Evolutionary conservation across 257 asterid genomes (phyloP).

Genomic region (Przewalskia tangutica): DNA sequence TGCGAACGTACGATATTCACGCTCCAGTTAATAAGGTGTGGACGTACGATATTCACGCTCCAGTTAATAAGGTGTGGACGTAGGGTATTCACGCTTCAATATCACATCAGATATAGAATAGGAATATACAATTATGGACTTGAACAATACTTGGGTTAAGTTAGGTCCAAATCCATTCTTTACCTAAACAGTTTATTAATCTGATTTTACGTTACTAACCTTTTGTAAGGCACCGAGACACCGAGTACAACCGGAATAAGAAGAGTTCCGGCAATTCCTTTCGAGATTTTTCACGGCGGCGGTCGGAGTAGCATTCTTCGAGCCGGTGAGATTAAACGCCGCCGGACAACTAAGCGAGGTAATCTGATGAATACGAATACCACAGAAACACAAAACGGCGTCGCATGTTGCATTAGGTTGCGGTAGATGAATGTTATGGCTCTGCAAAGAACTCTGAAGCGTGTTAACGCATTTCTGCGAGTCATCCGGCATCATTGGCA

Average conservation of each 20-base stretch:
- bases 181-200: too few species aligned
- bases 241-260: slow-evolving; percentile 76
- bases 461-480: slow-evolving; percentile 87
- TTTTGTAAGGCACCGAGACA: slow-evolving; percentile 84
- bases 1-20: too few species aligned
- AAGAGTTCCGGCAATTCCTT: slow-evolving; percentile 60
- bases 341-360: slow-evolving; percentile 67
- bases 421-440: slow-evolving; percentile 58
- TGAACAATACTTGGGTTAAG: too few species aligned
- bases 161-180: too few species aligned
- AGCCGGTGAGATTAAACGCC: slow-evolving; percentile 60
- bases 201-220: slow-evolving; percentile 35
- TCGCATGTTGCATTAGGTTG: slow-evolving; percentile 86
- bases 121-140: too few species aligned
- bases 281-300: slow-evolving; percentile 84
- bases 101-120: too few species aligned
- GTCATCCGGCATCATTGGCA: slow-evolving; percentile 96
- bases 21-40: too few species aligned
- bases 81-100: too few species aligned
- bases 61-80: too few species aligned
- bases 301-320: slow-evolving; percentile 61
- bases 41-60: too few species aligned
- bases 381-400: slow-evolving; percentile 90
- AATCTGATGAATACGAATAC: slow-evolving; percentile 86
- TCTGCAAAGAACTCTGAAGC: slow-evolving; percentile 53